Conservation (phyloP, 208 protist species). For the Leishmania arabica region DNA sequence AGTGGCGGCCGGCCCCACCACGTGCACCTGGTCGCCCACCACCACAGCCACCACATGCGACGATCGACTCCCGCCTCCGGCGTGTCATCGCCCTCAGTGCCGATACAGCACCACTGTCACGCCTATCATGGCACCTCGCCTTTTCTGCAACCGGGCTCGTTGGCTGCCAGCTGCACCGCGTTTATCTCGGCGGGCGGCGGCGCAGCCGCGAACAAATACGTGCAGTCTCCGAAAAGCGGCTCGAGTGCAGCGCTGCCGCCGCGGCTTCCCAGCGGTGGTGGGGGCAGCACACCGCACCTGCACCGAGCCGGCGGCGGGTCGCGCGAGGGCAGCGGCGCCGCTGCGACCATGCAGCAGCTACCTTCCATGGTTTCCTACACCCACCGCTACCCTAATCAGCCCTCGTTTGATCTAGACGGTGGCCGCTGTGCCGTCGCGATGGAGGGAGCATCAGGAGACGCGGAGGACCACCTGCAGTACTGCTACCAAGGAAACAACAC, state of each 20-base stretch:
- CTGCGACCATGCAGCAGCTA: conserved; percentile 22
- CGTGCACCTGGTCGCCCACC: conserved; percentile 15
- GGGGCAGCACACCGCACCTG: not conserved
- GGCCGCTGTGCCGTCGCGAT: not conserved
- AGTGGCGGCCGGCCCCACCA: conserved; percentile 16
- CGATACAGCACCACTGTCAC: conserved; percentile 22
- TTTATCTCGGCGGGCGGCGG: not conserved
- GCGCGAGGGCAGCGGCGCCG: conserved; percentile 15
- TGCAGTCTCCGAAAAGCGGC: conserved; percentile 13
- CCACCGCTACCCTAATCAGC: conserved; percentile 3
- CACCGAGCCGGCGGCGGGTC: not conserved
- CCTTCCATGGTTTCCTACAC: conserved; percentile 2
- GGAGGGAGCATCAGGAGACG: not conserved
- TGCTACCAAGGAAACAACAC: not conserved
- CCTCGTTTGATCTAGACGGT: not conserved
- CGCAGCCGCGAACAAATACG: not conserved
- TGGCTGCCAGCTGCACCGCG: not conserved
- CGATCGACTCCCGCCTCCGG: not conserved
- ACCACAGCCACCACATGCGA: conserved; percentile 16
- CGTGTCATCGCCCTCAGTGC: conserved; percentile 8
- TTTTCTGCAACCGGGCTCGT: conserved; percentile 9
- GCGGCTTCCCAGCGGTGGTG: not conserved
- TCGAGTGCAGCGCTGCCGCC: conserved; percentile 1
- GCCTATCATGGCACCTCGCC: conserved; percentile 23
- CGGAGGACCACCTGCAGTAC: not conserved